Conservation (phyloP, 352 stramenopile genomes). For the Thraustotheca clavata region DNA sequence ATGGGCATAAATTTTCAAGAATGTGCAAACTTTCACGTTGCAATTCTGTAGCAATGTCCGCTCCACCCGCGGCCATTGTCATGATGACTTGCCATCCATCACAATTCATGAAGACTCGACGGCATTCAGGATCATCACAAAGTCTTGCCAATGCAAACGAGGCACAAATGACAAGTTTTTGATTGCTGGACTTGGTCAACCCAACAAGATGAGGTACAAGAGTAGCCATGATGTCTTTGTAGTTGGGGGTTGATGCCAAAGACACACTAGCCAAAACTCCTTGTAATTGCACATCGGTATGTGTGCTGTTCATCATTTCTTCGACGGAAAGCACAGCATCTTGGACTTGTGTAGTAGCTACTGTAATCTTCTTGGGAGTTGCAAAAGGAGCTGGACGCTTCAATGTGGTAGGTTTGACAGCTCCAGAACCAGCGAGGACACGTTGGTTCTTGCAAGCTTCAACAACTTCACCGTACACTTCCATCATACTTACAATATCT, state of each 20-base stretch:
- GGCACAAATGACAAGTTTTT: constrained; percentile 49
- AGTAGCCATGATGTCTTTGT: constrained; percentile 33
- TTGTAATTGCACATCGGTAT: constrained; percentile 68
- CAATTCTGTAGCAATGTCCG: constrained; percentile 53
- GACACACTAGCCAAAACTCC: constrained; percentile 73
- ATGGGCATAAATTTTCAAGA: constrained; percentile 72
- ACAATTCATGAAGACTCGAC: constrained; percentile 70
- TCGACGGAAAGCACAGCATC: constrained; percentile 37
- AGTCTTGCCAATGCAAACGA: constrained; percentile 63
- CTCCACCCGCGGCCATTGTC: constrained; percentile 51
- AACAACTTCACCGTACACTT: constrained; percentile 70
- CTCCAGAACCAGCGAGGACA: constrained; percentile 53
- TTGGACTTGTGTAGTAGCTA: constrained; percentile 30
- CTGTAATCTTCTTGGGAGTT: constrained; percentile 37
- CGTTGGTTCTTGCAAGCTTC: constrained; percentile 64
- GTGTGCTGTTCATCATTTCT: constrained; percentile 69
- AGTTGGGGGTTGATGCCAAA: constrained; percentile 35
- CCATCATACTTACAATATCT: constrained; percentile 75
- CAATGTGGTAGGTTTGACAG: constrained; percentile 21
- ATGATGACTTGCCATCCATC: constrained; percentile 81
- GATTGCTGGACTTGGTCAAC: constrained; percentile 54
- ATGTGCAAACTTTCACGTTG: constrained; percentile 81
- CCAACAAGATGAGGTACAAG: constrained; percentile 61
- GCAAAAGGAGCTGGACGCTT: constrained; percentile 55
- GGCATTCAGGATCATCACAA: constrained; percentile 77